Conservation (phyloP, 1,284 basidiomycete genomes). For the Ganoderma meredithae region DNA sequence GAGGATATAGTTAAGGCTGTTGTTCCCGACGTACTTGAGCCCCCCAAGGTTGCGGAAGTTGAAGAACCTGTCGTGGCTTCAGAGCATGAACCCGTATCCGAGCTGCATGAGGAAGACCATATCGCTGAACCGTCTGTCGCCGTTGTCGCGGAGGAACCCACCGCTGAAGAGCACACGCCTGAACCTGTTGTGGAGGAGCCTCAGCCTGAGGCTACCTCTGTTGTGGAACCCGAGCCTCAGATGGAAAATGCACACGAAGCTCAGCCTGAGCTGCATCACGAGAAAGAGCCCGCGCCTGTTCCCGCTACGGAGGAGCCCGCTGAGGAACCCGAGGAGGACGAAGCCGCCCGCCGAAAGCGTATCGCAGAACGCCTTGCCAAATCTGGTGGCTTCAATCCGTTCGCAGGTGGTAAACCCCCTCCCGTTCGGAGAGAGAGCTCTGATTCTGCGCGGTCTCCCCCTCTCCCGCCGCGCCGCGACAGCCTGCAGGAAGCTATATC, state of each 20-base stretch:
- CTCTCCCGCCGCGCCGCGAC: slow-evolving; percentile 20
- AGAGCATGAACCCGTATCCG: neutral
- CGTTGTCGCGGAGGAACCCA: slow-evolving; percentile 25
- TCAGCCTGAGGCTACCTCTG: neutral
- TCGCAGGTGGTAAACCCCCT: slow-evolving; percentile 50
- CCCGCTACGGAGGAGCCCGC: slow-evolving; percentile 18
- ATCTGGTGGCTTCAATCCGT: slow-evolving; percentile 72
- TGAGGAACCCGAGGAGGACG: slow-evolving; percentile 45
- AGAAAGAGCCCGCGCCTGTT: neutral
- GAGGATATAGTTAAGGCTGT: slow-evolving; percentile 27
- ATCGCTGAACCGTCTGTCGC: slow-evolving; percentile 8
- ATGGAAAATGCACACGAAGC: neutral
- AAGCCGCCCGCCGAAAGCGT: slow-evolving; percentile 57
- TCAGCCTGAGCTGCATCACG: slow-evolving; percentile 1
- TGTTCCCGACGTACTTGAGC: slow-evolving; percentile 6
- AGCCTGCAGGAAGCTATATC: slow-evolving; percentile 21
- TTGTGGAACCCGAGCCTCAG: slow-evolving; percentile 4
- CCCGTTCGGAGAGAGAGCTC: slow-evolving; percentile 28
- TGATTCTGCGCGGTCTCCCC: slow-evolving; percentile 27
- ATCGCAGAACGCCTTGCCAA: slow-evolving; percentile 69
- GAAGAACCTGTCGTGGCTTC: slow-evolving; percentile 13
- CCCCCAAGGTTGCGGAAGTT: slow-evolving; percentile 27
- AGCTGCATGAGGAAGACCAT: slow-evolving; percentile 14
- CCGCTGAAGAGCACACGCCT: neutral
- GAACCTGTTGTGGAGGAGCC: slow-evolving; percentile 8